Evolutionary conservation across 169 alveolate species (phyloP).

Genomic region (Perkinsus olseni): DNA sequence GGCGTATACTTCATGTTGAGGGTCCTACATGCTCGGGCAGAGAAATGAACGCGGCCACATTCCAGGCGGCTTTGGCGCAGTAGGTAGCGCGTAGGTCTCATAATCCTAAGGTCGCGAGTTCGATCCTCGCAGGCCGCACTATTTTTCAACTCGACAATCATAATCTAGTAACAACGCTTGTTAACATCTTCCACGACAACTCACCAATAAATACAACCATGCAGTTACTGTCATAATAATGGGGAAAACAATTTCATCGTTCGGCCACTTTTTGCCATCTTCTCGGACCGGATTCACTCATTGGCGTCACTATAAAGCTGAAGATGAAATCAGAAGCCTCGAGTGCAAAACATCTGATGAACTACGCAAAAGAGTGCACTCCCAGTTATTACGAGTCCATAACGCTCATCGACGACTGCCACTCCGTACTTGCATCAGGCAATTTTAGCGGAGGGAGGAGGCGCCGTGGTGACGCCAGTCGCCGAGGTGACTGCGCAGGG

Average conservation of each 20-base stretch:
- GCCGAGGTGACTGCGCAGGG: background rate
- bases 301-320: background rate
- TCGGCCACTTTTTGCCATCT: background rate
- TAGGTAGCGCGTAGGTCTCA: background rate
- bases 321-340: background rate
- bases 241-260: background rate
- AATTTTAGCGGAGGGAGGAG: background rate
- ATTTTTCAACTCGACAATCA: background rate
- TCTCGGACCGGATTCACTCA: background rate
- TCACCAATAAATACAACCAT: background rate
- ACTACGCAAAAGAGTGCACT: no score
- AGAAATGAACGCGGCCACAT: background rate
- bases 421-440: background rate
- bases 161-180: background rate
- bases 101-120: background rate
- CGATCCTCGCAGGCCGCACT: background rate
- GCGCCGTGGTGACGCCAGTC: background rate
- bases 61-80: background rate
- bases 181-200: background rate
- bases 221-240: background rate
- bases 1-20: no score
- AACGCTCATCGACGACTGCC: background rate
- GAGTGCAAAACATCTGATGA: background rate
- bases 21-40: background rate
- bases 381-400: background rate